Conservation (phyloP, 1,284 basidiomycete genomes). For the Irpex sp. region DNA sequence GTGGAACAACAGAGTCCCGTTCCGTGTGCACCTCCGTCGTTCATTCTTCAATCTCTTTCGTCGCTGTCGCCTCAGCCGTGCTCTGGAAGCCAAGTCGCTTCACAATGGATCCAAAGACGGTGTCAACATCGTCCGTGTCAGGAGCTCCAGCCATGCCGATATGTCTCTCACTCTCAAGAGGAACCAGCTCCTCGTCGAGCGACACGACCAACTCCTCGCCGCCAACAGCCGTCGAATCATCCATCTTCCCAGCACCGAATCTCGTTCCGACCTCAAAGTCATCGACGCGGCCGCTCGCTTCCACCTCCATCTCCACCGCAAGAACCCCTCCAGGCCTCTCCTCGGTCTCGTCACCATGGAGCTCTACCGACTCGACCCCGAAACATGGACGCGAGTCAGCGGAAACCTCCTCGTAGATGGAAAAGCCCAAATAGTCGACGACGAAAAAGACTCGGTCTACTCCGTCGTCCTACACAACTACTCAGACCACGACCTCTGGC, state of each 20-base stretch:
- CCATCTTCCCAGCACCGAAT: slow-evolving; percentile 28
- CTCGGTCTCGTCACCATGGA: slow-evolving; percentile 32
- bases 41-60: slow-evolving; percentile 34
- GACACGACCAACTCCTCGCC: slow-evolving; percentile 31
- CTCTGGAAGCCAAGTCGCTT: slow-evolving; percentile 17
- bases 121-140: slow-evolving; percentile 32
- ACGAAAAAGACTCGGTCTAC: slow-evolving; percentile 29
- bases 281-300: slow-evolving; percentile 40
- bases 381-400: slow-evolving; percentile 26
- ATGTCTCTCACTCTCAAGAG: slow-evolving; percentile 33
- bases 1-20: slow-evolving; percentile 49
- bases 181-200: slow-evolving; percentile 32
- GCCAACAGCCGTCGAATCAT: slow-evolving; percentile 27
- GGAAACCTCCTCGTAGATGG: slow-evolving; percentile 34
- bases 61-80: slow-evolving; percentile 29
- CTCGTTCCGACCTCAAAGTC: slow-evolving; percentile 26
- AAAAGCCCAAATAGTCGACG: slow-evolving; percentile 30
- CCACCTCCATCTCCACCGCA: slow-evolving; percentile 40
- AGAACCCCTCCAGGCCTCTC: slow-evolving; percentile 33
- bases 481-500: slow-evolving; percentile 38
- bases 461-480: slow-evolving; percentile 35
- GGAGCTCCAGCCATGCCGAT: slow-evolving; percentile 30
- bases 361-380: slow-evolving; percentile 32
- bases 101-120: slow-evolving; percentile 25
- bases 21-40: slow-evolving; percentile 37